Evolutionary conservation across 495 filamentous ascomycete genomes (phyloP).

Genomic region (Cudoniella acicularis): DNA sequence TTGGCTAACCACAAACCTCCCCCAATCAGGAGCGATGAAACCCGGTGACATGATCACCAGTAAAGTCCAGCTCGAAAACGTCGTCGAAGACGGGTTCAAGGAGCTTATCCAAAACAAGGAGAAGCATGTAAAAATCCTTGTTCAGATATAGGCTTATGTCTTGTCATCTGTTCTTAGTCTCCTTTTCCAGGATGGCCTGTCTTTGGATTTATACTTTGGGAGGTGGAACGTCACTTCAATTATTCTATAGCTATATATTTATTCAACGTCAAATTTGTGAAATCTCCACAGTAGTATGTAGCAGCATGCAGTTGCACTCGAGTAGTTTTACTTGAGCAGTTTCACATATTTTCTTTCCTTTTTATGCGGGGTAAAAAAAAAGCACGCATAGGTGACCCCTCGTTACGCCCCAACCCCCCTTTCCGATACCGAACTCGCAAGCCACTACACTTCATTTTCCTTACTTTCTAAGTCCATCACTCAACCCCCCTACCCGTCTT

Average conservation of each 20-base stretch:
- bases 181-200: neutral
- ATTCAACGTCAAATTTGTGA: too few species aligned
- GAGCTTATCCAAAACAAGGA: constrained; percentile 52
- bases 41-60: constrained; percentile 58
- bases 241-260: too few species aligned
- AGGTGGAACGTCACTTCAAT: neutral
- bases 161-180: neutral
- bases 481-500: too few species aligned
- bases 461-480: too few species aligned
- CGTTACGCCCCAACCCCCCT: neutral
- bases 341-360: neutral
- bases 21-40: constrained; percentile 48
- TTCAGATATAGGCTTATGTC: constrained; percentile 28
- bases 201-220: neutral
- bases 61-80: constrained; percentile 47
- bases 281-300: too few species aligned
- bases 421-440: neutral
- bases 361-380: neutral
- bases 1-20: neutral
- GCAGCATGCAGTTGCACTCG: too few species aligned
- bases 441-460: neutral
- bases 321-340: too few species aligned
- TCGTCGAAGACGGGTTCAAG: constrained; percentile 56
- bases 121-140: constrained; percentile 55
- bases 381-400: too few species aligned